Percentiles rank a stretch among this genome's conserved stretches.
phyloP scores from a whole-genome alignment of 352 stramenopile genomes.

The Elongisporangium prolatum region DNA sequence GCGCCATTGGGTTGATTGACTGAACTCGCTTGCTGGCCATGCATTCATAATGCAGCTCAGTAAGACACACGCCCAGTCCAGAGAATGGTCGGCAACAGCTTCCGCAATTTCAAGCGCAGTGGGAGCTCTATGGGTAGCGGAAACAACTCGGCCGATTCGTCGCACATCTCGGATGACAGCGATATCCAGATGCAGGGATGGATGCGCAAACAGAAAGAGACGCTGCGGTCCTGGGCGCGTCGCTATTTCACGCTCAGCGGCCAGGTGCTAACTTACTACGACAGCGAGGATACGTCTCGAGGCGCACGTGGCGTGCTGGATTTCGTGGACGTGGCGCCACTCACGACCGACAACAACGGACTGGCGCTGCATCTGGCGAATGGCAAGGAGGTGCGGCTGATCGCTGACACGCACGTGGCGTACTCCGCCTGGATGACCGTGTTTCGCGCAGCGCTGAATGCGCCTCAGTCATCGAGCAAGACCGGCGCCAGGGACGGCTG shows the following conservation, averaged over 20 bases:
- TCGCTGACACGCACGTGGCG: constrained; percentile 73
- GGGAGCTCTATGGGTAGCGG: constrained; percentile 48
- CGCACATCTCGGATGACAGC: constrained; percentile 50
- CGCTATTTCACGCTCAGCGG: constrained; percentile 74
- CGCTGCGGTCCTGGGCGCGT: constrained; percentile 57
- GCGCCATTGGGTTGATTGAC: neutral
- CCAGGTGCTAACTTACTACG: constrained; percentile 73
- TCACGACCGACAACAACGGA: constrained; percentile 77
- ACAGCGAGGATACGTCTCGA: constrained; percentile 68
- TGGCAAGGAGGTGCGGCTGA: constrained; percentile 70
- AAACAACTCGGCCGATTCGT: constrained; percentile 36
- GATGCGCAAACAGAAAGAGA: constrained; percentile 85
- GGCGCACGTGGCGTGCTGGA: constrained; percentile 59
- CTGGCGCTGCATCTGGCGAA: constrained; percentile 55
- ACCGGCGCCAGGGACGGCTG: constrained; percentile 66
- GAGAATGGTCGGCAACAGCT: constrained; percentile 28
- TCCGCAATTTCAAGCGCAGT: constrained; percentile 54
- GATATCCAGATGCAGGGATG: constrained; percentile 79
- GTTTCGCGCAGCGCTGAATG: constrained; percentile 59
- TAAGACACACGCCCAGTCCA: neutral
- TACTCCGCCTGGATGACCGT: constrained; percentile 76
- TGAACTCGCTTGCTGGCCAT: neutral
- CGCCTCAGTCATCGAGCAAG: constrained; percentile 39
- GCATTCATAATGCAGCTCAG: neutral
- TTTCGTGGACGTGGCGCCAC: constrained; percentile 58